These are phyloP conservation scores for Phaseolus lunatus DNA, from an alignment of 306 rosid species.

Conservation along the genomic window DNA sequence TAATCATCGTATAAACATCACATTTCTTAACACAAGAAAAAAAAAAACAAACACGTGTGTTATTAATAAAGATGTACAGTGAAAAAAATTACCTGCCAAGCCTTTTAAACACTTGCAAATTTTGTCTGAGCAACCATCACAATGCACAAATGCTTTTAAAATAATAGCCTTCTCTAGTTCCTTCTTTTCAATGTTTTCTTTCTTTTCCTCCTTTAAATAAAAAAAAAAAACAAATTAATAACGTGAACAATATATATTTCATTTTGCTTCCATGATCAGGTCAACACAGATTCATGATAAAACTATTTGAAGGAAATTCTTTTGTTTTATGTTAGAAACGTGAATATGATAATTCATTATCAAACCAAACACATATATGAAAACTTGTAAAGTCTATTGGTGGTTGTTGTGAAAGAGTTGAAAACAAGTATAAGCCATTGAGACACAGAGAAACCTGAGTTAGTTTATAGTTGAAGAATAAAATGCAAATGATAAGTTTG, in stretches of 20 bases:
- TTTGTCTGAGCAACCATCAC: constrained; percentile 71
- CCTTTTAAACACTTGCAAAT: constrained; percentile 62
- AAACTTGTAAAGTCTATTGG: too few species aligned
- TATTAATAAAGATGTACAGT: neutral
- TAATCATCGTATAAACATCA: constrained; percentile 15
- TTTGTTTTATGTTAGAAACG: too few species aligned
- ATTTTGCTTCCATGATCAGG: too few species aligned
- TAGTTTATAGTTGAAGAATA: neutral
- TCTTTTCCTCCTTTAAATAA: constrained; percentile 10
- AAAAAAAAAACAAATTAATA: neutral
- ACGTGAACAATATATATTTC: neutral
- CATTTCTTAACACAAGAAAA: neutral
- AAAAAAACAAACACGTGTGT: neutral
- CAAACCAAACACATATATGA: too few species aligned
- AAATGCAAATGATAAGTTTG: neutral
- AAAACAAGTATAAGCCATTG: too few species aligned
- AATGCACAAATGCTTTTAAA: constrained; percentile 79
- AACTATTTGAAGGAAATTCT: too few species aligned
- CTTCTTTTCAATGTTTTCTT: constrained; percentile 33
- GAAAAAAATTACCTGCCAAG: constrained; percentile 58
- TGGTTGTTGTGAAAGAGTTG: too few species aligned
- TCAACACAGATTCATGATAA: too few species aligned
- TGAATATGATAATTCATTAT: too few species aligned
- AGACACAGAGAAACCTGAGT: neutral
- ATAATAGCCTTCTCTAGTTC: constrained; percentile 50